Percentiles rank a stretch among this genome's conserved stretches.
These are phyloP conservation scores for Verticillium isaacii DNA, from an alignment of 2,329 filamentous ascomycete genomes.

Conservation along the genomic window DNA sequence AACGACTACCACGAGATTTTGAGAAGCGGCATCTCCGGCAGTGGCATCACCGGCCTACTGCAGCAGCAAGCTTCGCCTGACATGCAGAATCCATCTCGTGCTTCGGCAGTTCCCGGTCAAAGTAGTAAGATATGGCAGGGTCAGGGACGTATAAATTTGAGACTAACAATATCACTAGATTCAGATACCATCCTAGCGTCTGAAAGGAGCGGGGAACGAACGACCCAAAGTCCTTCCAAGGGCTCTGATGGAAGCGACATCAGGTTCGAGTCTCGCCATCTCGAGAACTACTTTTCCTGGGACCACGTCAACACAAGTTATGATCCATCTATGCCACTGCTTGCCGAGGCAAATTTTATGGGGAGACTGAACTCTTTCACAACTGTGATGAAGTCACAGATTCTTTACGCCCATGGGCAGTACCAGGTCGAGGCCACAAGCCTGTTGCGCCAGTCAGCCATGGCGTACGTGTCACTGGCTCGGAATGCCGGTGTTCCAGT, in stretches of 20 bases:
- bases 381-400: constrained; percentile 6
- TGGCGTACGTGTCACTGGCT: constrained; percentile 4
- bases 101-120: neutral
- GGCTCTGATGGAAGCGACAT: neutral
- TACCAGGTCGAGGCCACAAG: constrained; percentile 1
- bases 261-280: constrained; percentile 5
- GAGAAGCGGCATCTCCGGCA: neutral
- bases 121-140: neutral
- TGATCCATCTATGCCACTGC: neutral
- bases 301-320: constrained; percentile 3
- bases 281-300: constrained; percentile 11
- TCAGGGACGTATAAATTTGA: fast-evolving
- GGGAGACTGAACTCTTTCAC: constrained; percentile 7
- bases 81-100: neutral
- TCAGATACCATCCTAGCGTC: no score
- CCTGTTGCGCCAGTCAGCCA: constrained; percentile 1
- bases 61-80: constrained; percentile 1
- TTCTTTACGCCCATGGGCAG: constrained; percentile 8
- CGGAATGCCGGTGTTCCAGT: constrained; percentile 5
- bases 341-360: constrained; percentile 8
- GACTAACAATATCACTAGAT: neutral
- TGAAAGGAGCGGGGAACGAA: no score
- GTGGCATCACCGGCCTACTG: neutral
- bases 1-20: neutral
- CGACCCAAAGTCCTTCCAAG: neutral